Conservation (phyloP, 805 yeast genomes). For the Zygotorulaspora danielsina region DNA sequence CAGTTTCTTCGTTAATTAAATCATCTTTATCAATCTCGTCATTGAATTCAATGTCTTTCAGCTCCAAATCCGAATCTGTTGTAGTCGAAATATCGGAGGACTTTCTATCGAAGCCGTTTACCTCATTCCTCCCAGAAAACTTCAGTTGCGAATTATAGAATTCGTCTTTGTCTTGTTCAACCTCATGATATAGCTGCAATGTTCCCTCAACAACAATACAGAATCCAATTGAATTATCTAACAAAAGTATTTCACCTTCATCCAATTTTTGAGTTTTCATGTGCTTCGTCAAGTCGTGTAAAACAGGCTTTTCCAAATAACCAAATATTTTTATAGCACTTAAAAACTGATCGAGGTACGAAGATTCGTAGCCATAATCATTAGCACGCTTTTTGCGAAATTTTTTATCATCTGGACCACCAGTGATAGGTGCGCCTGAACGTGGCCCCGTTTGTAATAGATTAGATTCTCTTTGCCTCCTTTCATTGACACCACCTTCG, state of each 20-base stretch:
- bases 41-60: slow-evolving; percentile 3
- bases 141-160: slow-evolving; percentile 1
- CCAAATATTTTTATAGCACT: slow-evolving; percentile 93
- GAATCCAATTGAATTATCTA: slow-evolving; percentile 78
- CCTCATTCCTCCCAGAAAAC: not conserved
- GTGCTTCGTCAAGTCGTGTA: slow-evolving; percentile 85
- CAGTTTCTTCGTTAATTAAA: slow-evolving; percentile 9
- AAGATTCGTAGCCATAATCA: slow-evolving; percentile 39
- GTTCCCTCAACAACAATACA: slow-evolving; percentile 91
- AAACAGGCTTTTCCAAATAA: slow-evolving; percentile 82
- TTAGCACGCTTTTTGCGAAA: not conserved
- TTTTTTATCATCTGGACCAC: not conserved
- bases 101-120: not conserved
- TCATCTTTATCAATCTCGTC: slow-evolving; percentile 35
- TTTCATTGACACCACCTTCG: not conserved
- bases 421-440: not conserved
- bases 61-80: not conserved
- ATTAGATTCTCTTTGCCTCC: not conserved
- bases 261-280: slow-evolving; percentile 85
- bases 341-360: slow-evolving; percentile 82
- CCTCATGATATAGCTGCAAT: slow-evolving; percentile 68
- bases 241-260: slow-evolving; percentile 66
- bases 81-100: not conserved
- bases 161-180: slow-evolving; percentile 32
- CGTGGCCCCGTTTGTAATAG: not conserved